Conservation (phyloP, 805 yeast species). For the Jamesozyma piceae region DNA sequence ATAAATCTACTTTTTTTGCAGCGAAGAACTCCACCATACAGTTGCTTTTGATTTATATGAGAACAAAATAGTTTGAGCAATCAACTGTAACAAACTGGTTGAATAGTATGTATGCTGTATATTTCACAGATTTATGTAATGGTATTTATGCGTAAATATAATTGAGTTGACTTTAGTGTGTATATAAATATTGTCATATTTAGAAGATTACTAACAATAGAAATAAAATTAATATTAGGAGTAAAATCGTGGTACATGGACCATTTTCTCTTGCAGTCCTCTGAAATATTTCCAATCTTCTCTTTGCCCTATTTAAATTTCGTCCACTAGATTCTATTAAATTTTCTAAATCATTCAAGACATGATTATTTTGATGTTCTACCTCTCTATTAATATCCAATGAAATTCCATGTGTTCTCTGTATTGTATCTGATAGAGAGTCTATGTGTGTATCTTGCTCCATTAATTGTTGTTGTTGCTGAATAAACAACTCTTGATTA, state of each 20-base stretch:
- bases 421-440: conserved; percentile 35
- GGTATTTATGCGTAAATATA: no score
- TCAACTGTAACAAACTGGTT: no score
- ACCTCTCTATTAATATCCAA: conserved; percentile 40
- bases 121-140: no score
- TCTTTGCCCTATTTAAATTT: conserved; percentile 35
- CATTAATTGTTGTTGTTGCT: conserved; percentile 40
- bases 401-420: conserved; percentile 38
- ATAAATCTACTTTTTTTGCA: no score
- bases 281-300: conserved; percentile 33
- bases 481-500: conserved; percentile 32
- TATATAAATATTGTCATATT: no score
- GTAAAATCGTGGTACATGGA: conserved; percentile 40
- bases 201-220: conserved; percentile 36
- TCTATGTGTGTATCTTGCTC: conserved; percentile 40
- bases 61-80: no score
- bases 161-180: no score
- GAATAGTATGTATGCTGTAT: no score
- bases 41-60: no score
- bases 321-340: conserved; percentile 37
- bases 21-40: no score
- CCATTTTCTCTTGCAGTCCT: conserved; percentile 39
- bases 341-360: conserved; percentile 42
- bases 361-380: conserved; percentile 36
- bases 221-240: conserved; percentile 36